These are phyloP conservation scores for Leucosporidium creatinivorum DNA, from an alignment of 768 basidiomycete genomes.

Conservation along the genomic window DNA sequence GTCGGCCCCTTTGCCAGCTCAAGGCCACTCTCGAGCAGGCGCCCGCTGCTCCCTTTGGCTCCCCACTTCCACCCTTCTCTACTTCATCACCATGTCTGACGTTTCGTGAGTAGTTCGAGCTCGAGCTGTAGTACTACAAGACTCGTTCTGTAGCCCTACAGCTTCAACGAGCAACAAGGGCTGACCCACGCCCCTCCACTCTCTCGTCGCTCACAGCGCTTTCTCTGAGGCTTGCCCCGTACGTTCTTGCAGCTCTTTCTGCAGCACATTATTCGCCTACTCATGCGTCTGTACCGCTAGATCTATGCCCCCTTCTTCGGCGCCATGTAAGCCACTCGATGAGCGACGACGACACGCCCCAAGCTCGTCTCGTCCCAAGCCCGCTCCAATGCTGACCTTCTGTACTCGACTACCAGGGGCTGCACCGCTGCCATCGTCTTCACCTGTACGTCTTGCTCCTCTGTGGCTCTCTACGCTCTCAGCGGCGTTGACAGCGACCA, in stretches of 20 bases:
- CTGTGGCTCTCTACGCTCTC: background rate
- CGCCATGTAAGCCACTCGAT: conserved; percentile 53
- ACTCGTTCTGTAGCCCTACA: no score
- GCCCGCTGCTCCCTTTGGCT: no score
- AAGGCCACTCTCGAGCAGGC: no score
- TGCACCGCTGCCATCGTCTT: conserved; percentile 96
- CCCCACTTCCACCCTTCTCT: no score
- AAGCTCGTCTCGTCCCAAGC: no score
- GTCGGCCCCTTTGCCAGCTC: no score
- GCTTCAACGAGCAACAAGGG: background rate
- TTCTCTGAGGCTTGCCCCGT: conserved; percentile 35
- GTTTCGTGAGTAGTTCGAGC: no score
- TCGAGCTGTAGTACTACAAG: no score
- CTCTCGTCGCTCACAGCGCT: conserved; percentile 8
- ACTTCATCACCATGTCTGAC: no score
- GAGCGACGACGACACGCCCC: background rate
- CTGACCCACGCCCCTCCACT: background rate
- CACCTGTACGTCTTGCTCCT: conserved; percentile 63
- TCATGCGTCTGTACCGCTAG: background rate
- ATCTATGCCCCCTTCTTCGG: conserved; percentile 98
- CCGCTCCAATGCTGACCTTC: background rate
- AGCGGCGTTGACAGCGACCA: background rate
- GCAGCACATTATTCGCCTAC: no score
- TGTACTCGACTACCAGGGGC: conserved; percentile 52
- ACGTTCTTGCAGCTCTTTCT: background rate